Evolutionary conservation across 768 basidiomycete species (phyloP), one percentile per base, ranked within the genome.

Genomic region (Mycena kentingensis): DNA sequence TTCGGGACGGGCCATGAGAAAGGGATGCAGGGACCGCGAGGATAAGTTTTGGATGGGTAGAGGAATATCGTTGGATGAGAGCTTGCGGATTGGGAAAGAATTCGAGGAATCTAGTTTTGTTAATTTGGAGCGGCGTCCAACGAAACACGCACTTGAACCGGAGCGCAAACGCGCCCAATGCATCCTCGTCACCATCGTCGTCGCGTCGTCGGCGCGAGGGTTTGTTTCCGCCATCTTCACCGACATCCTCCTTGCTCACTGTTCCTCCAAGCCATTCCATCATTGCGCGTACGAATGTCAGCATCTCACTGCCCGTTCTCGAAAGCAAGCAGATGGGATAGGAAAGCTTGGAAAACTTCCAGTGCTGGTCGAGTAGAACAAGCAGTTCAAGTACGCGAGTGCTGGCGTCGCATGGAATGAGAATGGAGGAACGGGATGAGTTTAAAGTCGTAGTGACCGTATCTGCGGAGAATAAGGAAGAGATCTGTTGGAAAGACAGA

Each of bases 231-330:
- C 80, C 83, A 26, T 90, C 88, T 65, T 90, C 91, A 2, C 91
- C 88, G 1, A 91, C 88, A 55, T 96, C 93, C 62, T 94, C 92
- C 64, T 93, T 93, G 61, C 87, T 91, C 47, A 97, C 85, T 13
- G 91, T 93, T 1, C 97, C 96, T 10, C 97, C 97, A 57, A 99
- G 83, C 93, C 95, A 98, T 67, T 98, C 97, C 83, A 97, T 96
- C 90, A 98, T 88, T 75, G 91, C 95, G 52, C 94, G 75, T 24
- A 97, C 91, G 64, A 94, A 93, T 1, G 90, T 88, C 29, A 97
- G 70, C 88, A 97, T 96, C 70, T 99, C 96, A 55, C 87, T 82
- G 2, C 88, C 93, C 5, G 93, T 95, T 28, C 87, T 81, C 42
- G 90, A 90, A 32, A 98, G 79, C n/a, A 99, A 80, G 67, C 96